Conservation (phyloP, 306 rosid species). For the Ormosia semicastrata region DNA sequence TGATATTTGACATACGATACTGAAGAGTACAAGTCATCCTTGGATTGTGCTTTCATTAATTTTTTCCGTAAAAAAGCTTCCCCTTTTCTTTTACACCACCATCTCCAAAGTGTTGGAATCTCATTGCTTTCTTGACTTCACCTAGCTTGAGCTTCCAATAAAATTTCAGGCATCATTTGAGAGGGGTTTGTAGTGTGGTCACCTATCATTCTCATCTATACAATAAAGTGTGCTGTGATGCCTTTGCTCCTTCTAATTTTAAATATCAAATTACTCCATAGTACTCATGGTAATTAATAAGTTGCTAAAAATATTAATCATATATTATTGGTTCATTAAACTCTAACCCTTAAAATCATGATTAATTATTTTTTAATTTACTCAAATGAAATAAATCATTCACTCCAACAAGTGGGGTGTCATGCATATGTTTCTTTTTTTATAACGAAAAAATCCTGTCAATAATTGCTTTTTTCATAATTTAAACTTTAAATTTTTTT, state of each 20-base stretch:
- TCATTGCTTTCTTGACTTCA: constrained; percentile 37
- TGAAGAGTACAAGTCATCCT: background rate
- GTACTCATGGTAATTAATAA: background rate
- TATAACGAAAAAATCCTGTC: no score
- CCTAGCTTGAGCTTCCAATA: background rate
- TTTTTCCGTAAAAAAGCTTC: background rate
- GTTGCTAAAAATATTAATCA: background rate
- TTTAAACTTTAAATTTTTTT: no score
- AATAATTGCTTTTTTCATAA: no score
- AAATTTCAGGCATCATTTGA: background rate
- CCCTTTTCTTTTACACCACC: background rate
- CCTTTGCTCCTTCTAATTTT: background rate
- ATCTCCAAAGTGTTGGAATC: constrained; percentile 13
- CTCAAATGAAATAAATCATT: background rate
- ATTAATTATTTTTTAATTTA: background rate
- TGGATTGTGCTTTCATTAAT: constrained; percentile 11
- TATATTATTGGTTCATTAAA: background rate
- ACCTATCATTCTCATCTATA: background rate
- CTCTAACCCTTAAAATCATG: background rate
- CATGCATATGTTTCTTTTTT: background rate
- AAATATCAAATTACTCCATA: background rate
- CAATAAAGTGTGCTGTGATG: background rate
- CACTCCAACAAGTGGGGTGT: background rate
- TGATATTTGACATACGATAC: background rate
- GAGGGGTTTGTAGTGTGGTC: background rate